These are phyloP conservation scores for Eucalyptus viminalis DNA, from an alignment of 345 rosid genomes.

Conservation along the genomic window DNA sequence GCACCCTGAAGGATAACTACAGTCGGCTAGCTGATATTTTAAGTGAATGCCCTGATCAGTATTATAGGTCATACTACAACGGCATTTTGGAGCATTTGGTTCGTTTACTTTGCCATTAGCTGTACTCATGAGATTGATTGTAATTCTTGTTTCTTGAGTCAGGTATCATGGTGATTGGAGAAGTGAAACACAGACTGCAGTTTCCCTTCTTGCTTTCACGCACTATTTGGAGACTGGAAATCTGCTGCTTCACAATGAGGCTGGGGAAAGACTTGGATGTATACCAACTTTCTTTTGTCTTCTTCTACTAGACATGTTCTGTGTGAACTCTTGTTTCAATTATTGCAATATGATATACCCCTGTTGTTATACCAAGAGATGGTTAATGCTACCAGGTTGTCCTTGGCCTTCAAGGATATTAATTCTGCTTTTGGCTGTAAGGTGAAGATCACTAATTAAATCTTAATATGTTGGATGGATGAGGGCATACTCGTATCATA, in stretches of 20 bases:
- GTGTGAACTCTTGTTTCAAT: background rate
- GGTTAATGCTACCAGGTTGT: background rate
- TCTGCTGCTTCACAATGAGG: constrained; percentile 65
- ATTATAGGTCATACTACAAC: constrained; percentile 39
- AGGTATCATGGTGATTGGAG: constrained; percentile 98
- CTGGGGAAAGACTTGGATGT: constrained; percentile 77
- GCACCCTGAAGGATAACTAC: constrained; percentile 44
- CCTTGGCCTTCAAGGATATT: background rate
- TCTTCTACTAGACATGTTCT: background rate
- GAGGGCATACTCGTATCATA: background rate
- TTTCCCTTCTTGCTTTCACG: constrained; percentile 75
- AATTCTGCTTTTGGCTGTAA: background rate
- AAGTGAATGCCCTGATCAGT: constrained; percentile 55
- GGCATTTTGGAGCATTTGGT: background rate
- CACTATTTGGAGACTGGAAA: constrained; percentile 86
- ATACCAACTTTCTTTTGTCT: constrained; percentile 8
- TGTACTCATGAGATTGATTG: background rate
- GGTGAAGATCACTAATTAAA: background rate
- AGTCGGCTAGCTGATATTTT: constrained; percentile 44
- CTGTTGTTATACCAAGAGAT: background rate
- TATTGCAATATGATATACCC: background rate
- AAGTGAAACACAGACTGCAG: constrained; percentile 83
- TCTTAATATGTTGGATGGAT: background rate
- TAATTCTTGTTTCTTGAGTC: background rate
- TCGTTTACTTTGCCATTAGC: background rate